Evolutionary conservation across 1,139 yeast species (phyloP).

Genomic region (Hyphopichia buzzinii): DNA sequence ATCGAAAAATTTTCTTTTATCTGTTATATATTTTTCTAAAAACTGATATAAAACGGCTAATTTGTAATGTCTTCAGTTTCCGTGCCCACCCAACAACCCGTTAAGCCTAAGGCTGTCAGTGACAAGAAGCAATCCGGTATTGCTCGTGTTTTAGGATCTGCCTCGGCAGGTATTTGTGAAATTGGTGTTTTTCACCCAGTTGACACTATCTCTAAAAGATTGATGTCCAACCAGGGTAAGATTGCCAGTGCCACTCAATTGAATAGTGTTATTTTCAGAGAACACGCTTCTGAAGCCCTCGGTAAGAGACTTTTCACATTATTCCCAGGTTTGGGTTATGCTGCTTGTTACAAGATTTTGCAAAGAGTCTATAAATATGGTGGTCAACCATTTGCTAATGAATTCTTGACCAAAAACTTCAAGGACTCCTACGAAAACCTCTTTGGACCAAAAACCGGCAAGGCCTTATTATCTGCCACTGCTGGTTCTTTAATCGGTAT

Average conservation of each 20-base stretch:
- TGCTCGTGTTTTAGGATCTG: slow-evolving; percentile 94
- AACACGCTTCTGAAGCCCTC: slow-evolving; percentile 70
- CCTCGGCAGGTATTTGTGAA: slow-evolving; percentile 96
- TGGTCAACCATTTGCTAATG: slow-evolving; percentile 98
- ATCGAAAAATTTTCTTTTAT: not conserved
- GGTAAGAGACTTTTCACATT: slow-evolving; percentile 74
- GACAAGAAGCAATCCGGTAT: slow-evolving; percentile 87
- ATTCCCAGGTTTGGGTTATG: slow-evolving; percentile 98
- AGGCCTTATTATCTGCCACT: slow-evolving; percentile 92
- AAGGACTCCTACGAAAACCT: slow-evolving; percentile 64
- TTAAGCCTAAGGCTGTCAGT: slow-evolving; percentile 19
- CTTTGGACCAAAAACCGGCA: slow-evolving; percentile 94
- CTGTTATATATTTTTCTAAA: no score
- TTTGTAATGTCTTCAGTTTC: not conserved
- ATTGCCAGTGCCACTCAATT: slow-evolving; percentile 63
- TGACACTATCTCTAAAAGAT: slow-evolving; percentile 95
- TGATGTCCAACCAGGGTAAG: slow-evolving; percentile 90
- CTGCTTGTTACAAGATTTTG: slow-evolving; percentile 93
- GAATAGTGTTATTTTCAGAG: slow-evolving; percentile 83
- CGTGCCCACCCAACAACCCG: not conserved
- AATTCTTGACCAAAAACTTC: slow-evolving; percentile 77
- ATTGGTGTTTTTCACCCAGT: slow-evolving; percentile 98
- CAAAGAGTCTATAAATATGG: slow-evolving; percentile 99
- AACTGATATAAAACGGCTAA: no score
- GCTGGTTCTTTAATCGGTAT: slow-evolving; percentile 97